Percentiles rank a stretch among this genome's conserved stretches.
Evolutionary conservation across 305 asterid genomes (phyloP).

Genomic region (Solanum hybrid): DNA sequence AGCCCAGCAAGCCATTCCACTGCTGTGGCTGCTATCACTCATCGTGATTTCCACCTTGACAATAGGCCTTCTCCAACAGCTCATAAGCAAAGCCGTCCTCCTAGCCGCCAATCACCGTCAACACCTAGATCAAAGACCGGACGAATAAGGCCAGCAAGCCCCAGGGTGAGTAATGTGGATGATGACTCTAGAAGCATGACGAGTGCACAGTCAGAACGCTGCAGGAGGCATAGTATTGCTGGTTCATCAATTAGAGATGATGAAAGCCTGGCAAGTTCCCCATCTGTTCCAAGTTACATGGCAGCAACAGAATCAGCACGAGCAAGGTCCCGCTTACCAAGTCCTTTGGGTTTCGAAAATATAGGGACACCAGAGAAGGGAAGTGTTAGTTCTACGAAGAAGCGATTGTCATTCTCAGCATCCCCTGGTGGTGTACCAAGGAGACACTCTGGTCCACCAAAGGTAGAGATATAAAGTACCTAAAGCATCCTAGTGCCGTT

Average conservation of each 20-base stretch:
- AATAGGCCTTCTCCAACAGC: constrained; percentile 34
- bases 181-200: constrained; percentile 59
- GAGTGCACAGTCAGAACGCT: constrained; percentile 52
- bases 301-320: constrained; percentile 59
- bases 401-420: constrained; percentile 62
- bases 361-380: constrained; percentile 41
- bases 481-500: not conserved
- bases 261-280: constrained; percentile 72
- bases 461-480: not conserved
- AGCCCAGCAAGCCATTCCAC: constrained; percentile 22
- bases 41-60: constrained; percentile 12
- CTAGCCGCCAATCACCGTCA: constrained; percentile 57
- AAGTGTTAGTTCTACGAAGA: constrained; percentile 45
- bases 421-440: constrained; percentile 50
- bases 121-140: constrained; percentile 46
- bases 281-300: constrained; percentile 79
- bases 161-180: constrained; percentile 39
- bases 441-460: constrained; percentile 53
- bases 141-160: constrained; percentile 42
- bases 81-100: constrained; percentile 33
- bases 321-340: constrained; percentile 48
- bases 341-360: constrained; percentile 42
- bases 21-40: constrained; percentile 14
- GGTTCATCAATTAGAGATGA: constrained; percentile 69
- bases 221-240: constrained; percentile 62